Base-by-base conservation (phyloP, 257 asterid species). In the Voacanga thouarsii region DNA sequence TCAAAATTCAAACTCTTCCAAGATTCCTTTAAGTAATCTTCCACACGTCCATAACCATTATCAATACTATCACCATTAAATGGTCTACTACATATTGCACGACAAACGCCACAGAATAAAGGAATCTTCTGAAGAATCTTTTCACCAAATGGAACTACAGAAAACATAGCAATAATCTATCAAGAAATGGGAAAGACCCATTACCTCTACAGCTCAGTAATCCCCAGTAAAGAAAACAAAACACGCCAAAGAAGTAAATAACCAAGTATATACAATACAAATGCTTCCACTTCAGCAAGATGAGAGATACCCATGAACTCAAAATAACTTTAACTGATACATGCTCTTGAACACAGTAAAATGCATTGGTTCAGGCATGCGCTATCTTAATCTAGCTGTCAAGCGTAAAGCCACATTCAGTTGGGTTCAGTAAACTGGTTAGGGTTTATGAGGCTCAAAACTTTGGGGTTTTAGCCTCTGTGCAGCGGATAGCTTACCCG, bases 1-100 rank as follows among this genome's bases (percentile, higher is more conserved):
- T 87, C 87, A 71, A 64, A 47, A 80, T 74, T 75, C 63, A 85
- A 80, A 84, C 83, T 83, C 87, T 89, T 87, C 93, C 94, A 83
- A 50, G 96, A 84, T 76, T 92, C 92, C 61, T 80, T 83, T 81
- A 93, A 88, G 76, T 83, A 85, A 83, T 92, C 93, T 84, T 93
- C 98, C 56, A 90, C 85, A 55, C 81, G 77, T 75, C 85, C 90
- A 86, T 84, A 86, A 75, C 96, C 96, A 80, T 87, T 89, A 71
- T 88, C 90, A 79, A 80, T 80, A 75, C 84, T 85, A 85, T 87
- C 89, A 41, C 90, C 81, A 64, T 8, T 37, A 30, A 72, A 49
- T 14, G 14, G 28, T 50, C 64, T 55, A 72, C 76, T 72, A 73
- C 77, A 73, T 53, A 73, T 14, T 53, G 50, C 10, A 51, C 77